These are phyloP conservation scores for Penicillium brevicompactum DNA, from an alignment of 2,329 filamentous ascomycete species.

Conservation along the genomic window DNA sequence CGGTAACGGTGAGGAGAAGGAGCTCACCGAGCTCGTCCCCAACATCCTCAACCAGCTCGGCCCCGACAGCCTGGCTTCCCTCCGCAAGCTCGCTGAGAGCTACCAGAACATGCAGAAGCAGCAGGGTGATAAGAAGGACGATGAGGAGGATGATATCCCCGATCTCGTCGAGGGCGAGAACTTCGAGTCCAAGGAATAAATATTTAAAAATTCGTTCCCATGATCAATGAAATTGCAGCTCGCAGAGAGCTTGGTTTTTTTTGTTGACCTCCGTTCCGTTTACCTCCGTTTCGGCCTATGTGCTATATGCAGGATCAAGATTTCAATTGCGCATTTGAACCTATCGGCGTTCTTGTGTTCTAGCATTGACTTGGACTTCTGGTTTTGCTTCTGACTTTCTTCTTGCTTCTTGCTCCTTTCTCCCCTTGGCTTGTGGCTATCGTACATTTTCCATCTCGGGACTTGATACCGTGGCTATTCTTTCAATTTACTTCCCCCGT, in stretches of 20 bases:
- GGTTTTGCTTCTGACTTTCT: too few relatives aligned
- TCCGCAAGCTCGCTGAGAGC: slow-evolving; percentile 97
- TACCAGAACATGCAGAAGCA: slow-evolving; percentile 99
- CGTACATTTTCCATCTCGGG: background rate
- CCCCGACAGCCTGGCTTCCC: slow-evolving; percentile 93
- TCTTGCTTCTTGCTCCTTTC: background rate
- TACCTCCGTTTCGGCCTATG: background rate
- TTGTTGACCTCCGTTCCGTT: background rate
- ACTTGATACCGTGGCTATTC: background rate
- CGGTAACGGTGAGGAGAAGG: slow-evolving; percentile 98
- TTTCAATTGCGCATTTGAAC: background rate
- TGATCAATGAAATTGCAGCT: slow-evolving; percentile 29
- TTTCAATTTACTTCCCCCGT: too few relatives aligned
- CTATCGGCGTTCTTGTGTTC: background rate
- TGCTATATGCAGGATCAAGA: background rate
- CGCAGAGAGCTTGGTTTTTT: slow-evolving; percentile 10
- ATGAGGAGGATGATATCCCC: slow-evolving; percentile 86
- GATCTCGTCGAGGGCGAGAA: slow-evolving; percentile 96
- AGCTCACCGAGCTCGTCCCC: slow-evolving; percentile 98
- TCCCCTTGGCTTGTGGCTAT: background rate
- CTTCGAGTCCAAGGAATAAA: slow-evolving; percentile 97
- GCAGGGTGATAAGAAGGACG: slow-evolving; percentile 73
- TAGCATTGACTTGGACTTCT: too few relatives aligned
- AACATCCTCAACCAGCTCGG: slow-evolving; percentile 99
- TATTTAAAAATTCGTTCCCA: slow-evolving; percentile 20